phyloP scores from a whole-genome alignment of 768 basidiomycete genomes.

The Galerina marginata region DNA sequence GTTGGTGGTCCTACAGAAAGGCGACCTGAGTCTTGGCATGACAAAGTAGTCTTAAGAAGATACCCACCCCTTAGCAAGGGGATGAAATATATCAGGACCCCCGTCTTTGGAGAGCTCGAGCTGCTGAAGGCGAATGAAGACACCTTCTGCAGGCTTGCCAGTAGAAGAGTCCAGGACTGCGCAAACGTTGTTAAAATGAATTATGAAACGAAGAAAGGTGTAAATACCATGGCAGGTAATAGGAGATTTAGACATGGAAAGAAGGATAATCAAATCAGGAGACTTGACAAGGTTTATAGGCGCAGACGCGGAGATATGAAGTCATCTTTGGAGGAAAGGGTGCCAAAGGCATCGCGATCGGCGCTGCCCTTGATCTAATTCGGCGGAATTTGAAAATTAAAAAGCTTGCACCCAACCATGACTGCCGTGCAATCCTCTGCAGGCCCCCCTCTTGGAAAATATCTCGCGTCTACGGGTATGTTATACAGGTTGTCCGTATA shows the following conservation, averaged over 20 bases:
- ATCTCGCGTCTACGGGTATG: conserved; percentile 90
- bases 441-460: conserved; percentile 81
- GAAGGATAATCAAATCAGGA: not conserved
- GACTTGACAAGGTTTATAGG: not conserved
- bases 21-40: conserved; percentile 9
- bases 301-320: conserved; percentile 7
- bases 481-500: conserved; percentile 11
- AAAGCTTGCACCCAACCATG: conserved; percentile 31
- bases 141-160: conserved; percentile 80
- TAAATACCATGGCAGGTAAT: conserved; percentile 88
- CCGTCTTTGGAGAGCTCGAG: conserved; percentile 40
- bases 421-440: conserved; percentile 32
- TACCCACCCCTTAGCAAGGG: conserved; percentile 64
- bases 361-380: not conserved
- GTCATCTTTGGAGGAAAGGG: conserved; percentile 15
- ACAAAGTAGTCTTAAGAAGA: not conserved
- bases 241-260: conserved; percentile 58
- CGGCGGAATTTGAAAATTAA: conserved; percentile 35
- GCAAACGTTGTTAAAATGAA: not conserved
- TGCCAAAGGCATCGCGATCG: conserved; percentile 1
- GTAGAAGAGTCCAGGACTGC: conserved; percentile 86
- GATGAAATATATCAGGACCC: conserved; percentile 52
- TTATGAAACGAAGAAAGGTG: not conserved
- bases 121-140: conserved; percentile 67
- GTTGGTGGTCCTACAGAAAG: conserved; percentile 65